These are phyloP conservation scores for Torulaspora gathmanii DNA, from an alignment of 805 yeast genomes.

Conservation along the genomic window DNA sequence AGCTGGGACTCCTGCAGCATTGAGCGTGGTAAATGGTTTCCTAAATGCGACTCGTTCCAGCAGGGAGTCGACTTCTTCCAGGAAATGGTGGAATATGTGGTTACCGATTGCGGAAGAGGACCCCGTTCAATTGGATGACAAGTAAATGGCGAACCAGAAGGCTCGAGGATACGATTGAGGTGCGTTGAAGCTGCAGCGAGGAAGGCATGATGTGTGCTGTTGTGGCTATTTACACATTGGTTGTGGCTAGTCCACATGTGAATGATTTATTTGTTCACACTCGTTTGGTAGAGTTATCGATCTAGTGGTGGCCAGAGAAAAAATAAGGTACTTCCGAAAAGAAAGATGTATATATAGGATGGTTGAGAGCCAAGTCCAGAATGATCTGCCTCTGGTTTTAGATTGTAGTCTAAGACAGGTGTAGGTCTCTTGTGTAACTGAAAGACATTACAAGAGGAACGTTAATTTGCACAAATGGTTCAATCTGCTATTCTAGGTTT, in stretches of 20 bases:
- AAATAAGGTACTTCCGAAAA: background rate
- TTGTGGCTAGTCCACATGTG: background rate
- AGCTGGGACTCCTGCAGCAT: too few species aligned
- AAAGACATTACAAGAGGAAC: background rate
- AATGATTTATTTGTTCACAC: background rate
- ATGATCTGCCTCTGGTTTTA: too few species aligned
- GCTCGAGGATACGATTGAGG: background rate
- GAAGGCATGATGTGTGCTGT: background rate
- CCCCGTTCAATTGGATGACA: too few species aligned
- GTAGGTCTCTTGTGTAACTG: background rate
- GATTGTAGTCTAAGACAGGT: background rate
- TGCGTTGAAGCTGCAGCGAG: background rate
- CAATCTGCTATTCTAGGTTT: constrained; percentile 96
- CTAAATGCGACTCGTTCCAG: too few species aligned
- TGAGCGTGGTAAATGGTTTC: too few species aligned
- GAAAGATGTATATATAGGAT: constrained; percentile 1
- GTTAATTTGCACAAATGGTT: constrained; percentile 57
- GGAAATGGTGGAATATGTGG: too few species aligned
- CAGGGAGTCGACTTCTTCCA: too few species aligned
- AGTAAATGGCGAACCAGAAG: background rate
- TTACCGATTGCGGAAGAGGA: too few species aligned
- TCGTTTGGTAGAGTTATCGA: background rate
- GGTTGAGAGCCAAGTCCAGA: background rate
- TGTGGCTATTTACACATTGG: background rate
- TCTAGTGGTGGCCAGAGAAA: background rate